Base-by-base conservation (phyloP, 306 rosid genomes). In the Hippophae rhamnoides region DNA sequence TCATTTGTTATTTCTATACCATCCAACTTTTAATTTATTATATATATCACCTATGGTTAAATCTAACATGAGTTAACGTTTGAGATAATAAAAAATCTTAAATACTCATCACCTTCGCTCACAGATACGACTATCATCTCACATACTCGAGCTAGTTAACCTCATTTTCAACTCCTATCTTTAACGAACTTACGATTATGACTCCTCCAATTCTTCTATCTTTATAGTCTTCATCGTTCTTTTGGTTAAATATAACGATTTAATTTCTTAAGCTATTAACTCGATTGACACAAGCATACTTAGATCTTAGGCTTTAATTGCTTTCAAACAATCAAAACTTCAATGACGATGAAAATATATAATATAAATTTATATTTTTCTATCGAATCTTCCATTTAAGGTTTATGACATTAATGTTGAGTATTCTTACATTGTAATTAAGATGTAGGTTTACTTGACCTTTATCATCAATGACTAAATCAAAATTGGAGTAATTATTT, bases 151-250 rank as follows among this genome's bases (percentile, higher is more conserved):
- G 23, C 23, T 18, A 18, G 23, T 1, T 18, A 18, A 18, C 23
- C 1, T 18, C 23, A 18, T 18, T 13, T 82, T 92, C 7, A n/a
- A 31, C 2, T 78, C 96, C n/a, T 67, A 53, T 43, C 83, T 92
- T 52, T 95, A 80, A 65, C 75, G 62, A 79, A 67, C 85, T 60
- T 80, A 64, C 76, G 55, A 81, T 0, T 18, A 18, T 18, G 23
- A 18, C 49, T 53, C 72, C 27, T 62, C 96, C 52, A 87, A 80
- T 66, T 61, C 72, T 53, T 74, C 92, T 38, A 58, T 92, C 62
- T 46, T 92, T 62, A 8, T 92, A 8, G 95, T 86, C 10, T 87
- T 46, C 74, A 0, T 69, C 8, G 96, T 95, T 7, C 0, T 27
- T 1, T 82, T 85, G 2, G 13, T 78, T 1, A 43, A 41, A 0